A percentile compares a stretch with the other conserved stretches of the same genome.
phyloP scores from a whole-genome alignment of 305 asterid genomes.

The Rubia balearica region DNA sequence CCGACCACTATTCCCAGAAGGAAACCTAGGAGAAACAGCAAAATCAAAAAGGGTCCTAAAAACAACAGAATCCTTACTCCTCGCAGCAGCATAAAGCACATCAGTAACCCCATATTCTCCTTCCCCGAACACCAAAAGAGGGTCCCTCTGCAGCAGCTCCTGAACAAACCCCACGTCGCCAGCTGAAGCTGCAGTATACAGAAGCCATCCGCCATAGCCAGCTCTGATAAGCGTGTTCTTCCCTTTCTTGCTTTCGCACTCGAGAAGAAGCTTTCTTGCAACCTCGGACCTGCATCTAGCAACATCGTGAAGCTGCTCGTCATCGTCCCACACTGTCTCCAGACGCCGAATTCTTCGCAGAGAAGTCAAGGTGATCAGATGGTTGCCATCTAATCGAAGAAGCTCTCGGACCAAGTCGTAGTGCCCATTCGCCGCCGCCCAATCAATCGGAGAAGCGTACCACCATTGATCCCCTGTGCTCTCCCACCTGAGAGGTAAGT shows the following conservation, averaged over 20 bases:
- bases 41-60: conserved; percentile 56
- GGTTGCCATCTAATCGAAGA: conserved; percentile 88
- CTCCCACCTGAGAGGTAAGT: conserved; percentile 95
- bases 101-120: conserved; percentile 96
- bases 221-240: conserved; percentile 58
- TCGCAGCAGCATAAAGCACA: conserved; percentile 75
- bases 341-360: conserved; percentile 83
- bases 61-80: conserved; percentile 61
- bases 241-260: conserved; percentile 53
- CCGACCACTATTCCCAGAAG: conserved; percentile 19
- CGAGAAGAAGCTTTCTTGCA: conserved; percentile 48
- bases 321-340: conserved; percentile 97
- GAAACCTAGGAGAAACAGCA: conserved; percentile 64
- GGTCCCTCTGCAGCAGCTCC: conserved; percentile 66
- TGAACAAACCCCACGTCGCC: conserved; percentile 64
- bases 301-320: conserved; percentile 70
- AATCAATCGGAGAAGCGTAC: conserved; percentile 96
- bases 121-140: conserved; percentile 86
- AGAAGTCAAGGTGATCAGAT: conserved; percentile 81
- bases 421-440: conserved; percentile 97
- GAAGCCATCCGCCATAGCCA: conserved; percentile 93
- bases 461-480: conserved; percentile 99
- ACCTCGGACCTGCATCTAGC: conserved; percentile 68
- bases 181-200: conserved; percentile 92
- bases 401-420: conserved; percentile 82